These are phyloP conservation scores for Niveomyces coronatus DNA, from an alignment of 2,329 filamentous ascomycete genomes.

Conservation along the genomic window DNA sequence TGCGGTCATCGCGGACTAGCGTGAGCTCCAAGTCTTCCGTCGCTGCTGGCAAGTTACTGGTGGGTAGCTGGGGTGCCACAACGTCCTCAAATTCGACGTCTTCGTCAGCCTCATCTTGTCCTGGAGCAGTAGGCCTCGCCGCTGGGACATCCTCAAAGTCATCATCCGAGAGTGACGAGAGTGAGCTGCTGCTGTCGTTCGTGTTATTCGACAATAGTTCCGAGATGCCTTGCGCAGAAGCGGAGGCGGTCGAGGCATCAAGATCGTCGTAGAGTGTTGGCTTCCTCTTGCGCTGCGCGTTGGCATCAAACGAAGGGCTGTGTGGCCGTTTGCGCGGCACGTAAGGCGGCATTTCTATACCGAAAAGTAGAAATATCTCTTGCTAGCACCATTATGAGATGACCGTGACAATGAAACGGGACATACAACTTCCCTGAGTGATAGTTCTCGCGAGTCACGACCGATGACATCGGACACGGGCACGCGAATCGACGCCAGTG, in stretches of 20 bases:
- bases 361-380: background rate
- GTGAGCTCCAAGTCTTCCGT: conserved; percentile 67
- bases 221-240: conserved; percentile 32
- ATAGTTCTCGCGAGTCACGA: too few species aligned
- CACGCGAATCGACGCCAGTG: background rate
- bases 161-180: conserved; percentile 45
- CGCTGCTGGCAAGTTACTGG: conserved; percentile 31
- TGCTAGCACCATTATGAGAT: conserved; percentile 1
- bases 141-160: conserved; percentile 53
- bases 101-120: conserved; percentile 36
- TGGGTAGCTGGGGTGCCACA: conserved; percentile 20
- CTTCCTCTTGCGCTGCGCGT: conserved; percentile 31
- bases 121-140: conserved; percentile 44
- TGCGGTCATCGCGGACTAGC: conserved; percentile 46
- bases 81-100: conserved; percentile 54
- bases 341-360: conserved; percentile 51
- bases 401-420: too few species aligned
- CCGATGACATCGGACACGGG: background rate
- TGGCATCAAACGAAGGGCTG: conserved; percentile 21
- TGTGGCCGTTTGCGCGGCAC: conserved; percentile 57
- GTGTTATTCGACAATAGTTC: conserved; percentile 34
- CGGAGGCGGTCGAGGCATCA: conserved; percentile 37
- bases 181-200: conserved; percentile 35
- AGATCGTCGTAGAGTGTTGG: conserved; percentile 51
- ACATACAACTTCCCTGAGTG: too few species aligned